Evolutionary conservation across 2,329 filamentous ascomycete species (phyloP).

Genomic region (Macroventuria anomochaeta): DNA sequence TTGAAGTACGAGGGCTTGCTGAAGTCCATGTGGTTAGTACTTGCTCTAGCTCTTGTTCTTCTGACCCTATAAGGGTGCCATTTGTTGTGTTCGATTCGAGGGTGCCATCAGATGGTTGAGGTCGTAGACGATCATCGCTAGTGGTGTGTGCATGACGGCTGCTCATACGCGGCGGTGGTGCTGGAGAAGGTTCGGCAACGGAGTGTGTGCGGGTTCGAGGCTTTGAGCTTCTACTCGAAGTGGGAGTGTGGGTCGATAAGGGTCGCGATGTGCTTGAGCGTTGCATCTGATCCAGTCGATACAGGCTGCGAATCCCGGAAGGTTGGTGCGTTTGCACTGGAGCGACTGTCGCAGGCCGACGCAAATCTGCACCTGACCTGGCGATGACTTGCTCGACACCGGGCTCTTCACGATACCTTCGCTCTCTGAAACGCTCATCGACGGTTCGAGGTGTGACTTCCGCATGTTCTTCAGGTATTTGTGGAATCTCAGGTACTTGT

Average conservation of each 20-base stretch:
- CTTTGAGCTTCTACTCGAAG: slow-evolving; percentile 10
- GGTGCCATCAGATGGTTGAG: background rate
- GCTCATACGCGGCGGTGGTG: slow-evolving; percentile 22
- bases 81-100: background rate
- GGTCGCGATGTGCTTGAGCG: slow-evolving; percentile 20
- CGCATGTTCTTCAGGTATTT: slow-evolving; percentile 27
- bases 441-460: slow-evolving; percentile 16
- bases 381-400: background rate
- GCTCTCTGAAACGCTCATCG: slow-evolving; percentile 15
- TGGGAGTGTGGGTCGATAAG: slow-evolving; percentile 23
- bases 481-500: slow-evolving; percentile 26
- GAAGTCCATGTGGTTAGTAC: slow-evolving; percentile 12
- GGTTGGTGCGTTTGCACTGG: slow-evolving; percentile 22
- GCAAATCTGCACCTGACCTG: background rate
- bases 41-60: slow-evolving; percentile 15
- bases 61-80: background rate
- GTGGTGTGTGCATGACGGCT: slow-evolving; percentile 25
- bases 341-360: slow-evolving; percentile 10
- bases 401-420: slow-evolving; percentile 5
- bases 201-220: slow-evolving; percentile 17
- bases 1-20: slow-evolving; percentile 4
- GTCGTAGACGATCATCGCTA: slow-evolving; percentile 1
- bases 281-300: slow-evolving; percentile 18
- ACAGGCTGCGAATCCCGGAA: slow-evolving; percentile 33
- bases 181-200: slow-evolving; percentile 14